Percentiles rank a stretch among this genome's conserved stretches.
phyloP scores from a whole-genome alignment of 768 basidiomycete genomes.

The Pisolithus sp. region DNA sequence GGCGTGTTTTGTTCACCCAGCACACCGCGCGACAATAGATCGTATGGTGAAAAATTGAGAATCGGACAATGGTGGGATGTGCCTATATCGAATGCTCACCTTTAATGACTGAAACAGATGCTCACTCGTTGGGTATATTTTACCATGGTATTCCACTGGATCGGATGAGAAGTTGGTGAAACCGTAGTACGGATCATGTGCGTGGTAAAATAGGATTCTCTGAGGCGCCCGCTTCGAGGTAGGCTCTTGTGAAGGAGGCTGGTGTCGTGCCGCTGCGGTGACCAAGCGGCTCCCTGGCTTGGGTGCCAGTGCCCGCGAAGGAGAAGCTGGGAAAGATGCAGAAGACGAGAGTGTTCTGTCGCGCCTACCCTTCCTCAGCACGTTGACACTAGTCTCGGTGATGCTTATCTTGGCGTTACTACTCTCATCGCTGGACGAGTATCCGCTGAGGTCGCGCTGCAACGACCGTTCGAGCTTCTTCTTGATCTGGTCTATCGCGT shows the following conservation, averaged over 20 bases:
- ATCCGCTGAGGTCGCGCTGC: slow-evolving; percentile 19
- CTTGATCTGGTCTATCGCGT: slow-evolving; percentile 26
- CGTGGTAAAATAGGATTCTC: slow-evolving; percentile 28
- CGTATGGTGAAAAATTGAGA: not conserved
- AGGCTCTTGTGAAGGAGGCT: slow-evolving; percentile 7
- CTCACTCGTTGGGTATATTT: slow-evolving; percentile 39
- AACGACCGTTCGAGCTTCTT: slow-evolving; percentile 16
- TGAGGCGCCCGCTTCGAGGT: slow-evolving; percentile 11
- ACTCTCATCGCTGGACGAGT: slow-evolving; percentile 23
- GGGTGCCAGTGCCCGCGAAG: slow-evolving; percentile 5
- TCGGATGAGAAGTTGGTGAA: slow-evolving; percentile 42
- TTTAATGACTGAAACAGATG: slow-evolving; percentile 44
- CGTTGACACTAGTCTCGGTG: slow-evolving; percentile 20
- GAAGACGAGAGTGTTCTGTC: not conserved
- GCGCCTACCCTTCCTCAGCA: slow-evolving; percentile 10
- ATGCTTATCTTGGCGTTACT: slow-evolving; percentile 17
- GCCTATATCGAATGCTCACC: slow-evolving; percentile 16
- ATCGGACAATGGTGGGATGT: not conserved
- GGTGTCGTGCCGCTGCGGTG: not conserved
- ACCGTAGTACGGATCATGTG: slow-evolving; percentile 29
- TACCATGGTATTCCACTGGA: slow-evolving; percentile 32
- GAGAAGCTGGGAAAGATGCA: not conserved
- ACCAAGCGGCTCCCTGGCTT: not conserved
- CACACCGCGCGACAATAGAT: not conserved
- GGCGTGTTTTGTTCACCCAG: slow-evolving; percentile 14